Conservation (phyloP, 805 yeast genomes). For the Osmozyma mogii region DNA sequence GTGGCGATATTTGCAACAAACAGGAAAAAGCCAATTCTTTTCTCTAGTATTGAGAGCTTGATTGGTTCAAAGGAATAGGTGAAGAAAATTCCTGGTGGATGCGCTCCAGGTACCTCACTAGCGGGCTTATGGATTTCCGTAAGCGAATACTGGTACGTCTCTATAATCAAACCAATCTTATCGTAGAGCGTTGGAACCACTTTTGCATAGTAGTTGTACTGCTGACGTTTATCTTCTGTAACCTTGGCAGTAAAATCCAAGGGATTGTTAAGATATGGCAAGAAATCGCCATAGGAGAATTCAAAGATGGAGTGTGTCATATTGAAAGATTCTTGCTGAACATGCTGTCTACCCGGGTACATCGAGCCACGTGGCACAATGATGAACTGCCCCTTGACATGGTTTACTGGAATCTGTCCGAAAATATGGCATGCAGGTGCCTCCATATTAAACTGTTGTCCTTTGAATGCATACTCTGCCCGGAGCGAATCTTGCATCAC, state of each 20-base stretch:
- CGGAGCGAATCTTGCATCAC: slow-evolving; percentile 57
- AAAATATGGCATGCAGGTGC: slow-evolving; percentile 81
- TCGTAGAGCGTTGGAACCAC: slow-evolving; percentile 80
- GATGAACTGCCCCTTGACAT: slow-evolving; percentile 79
- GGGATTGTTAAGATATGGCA: slow-evolving; percentile 82
- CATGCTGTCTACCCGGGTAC: slow-evolving; percentile 40
- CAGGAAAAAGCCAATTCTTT: slow-evolving; percentile 66
- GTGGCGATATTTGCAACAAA: slow-evolving; percentile 75
- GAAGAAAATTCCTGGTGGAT: slow-evolving; percentile 75
- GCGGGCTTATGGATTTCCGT: slow-evolving; percentile 38
- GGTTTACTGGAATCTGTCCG: slow-evolving; percentile 77
- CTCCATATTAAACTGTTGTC: slow-evolving; percentile 39
- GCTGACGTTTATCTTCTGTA: slow-evolving; percentile 40
- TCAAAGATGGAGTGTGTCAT: slow-evolving; percentile 82
- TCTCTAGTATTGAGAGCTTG: slow-evolving; percentile 58
- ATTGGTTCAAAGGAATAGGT: slow-evolving; percentile 87
- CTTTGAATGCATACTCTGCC: slow-evolving; percentile 50
- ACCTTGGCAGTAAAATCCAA: slow-evolving; percentile 65
- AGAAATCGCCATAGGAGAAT: slow-evolving; percentile 84
- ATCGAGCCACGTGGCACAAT: slow-evolving; percentile 74
- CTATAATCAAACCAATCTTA: slow-evolving; percentile 61
- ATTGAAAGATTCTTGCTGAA: slow-evolving; percentile 48
- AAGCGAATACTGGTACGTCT: slow-evolving; percentile 81
- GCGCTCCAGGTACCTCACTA: no score
- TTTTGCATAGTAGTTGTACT: slow-evolving; percentile 59